Evolutionary conservation across 495 filamentous ascomycete genomes (phyloP), one percentile per base, ranked within the genome.

Genomic region (Durotheca rogersii): DNA sequence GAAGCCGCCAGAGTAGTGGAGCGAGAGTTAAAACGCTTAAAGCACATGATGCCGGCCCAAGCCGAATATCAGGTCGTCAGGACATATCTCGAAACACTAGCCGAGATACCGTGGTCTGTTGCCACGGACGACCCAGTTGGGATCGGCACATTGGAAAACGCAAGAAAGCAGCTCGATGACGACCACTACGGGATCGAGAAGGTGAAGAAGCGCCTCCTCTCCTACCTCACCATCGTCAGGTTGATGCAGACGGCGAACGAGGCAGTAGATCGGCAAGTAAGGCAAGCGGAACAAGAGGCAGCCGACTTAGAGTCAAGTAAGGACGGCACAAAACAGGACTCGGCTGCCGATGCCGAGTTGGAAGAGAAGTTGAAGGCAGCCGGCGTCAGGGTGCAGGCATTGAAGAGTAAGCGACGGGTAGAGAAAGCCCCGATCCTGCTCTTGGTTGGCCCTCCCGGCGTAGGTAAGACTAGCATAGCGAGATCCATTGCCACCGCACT

Each of bases 141-240:
- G n/a, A 77, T 77, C 2, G 84, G 87, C 12, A 96, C 90, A 1
- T 67, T 99, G 47, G 72, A 77, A 42, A 76, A 75, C 52, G 94
- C 94, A 23, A 79, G 91, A 32, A 86, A 93, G 72, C 92, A 97
- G 66, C 76, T 99, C 18, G 88, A 99, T 61, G 84, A 94, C 42
- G 94, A 97, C 66, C 94, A 99, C 64, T 97, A 97, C 55, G 94
- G 94, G 2, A 74, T 99, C 15, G 88, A 97, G 56, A 93, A 93
- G 69, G 93, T 97, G 59, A 99, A 99, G 79, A 97, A 95, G 77
- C 78, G 94, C 34, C 69, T 99, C 12, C 73, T 97, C 4, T 95
- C 97, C 63, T 99, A 99, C 64, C 80, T 99, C 12, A 95, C 94
- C 11, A 94, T 99, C 18, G 76, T 99, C 19, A 86, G 91, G 46